Base-by-base conservation (phyloP, 352 stramenopile species). In the Globisporangium yorkense region DNA sequence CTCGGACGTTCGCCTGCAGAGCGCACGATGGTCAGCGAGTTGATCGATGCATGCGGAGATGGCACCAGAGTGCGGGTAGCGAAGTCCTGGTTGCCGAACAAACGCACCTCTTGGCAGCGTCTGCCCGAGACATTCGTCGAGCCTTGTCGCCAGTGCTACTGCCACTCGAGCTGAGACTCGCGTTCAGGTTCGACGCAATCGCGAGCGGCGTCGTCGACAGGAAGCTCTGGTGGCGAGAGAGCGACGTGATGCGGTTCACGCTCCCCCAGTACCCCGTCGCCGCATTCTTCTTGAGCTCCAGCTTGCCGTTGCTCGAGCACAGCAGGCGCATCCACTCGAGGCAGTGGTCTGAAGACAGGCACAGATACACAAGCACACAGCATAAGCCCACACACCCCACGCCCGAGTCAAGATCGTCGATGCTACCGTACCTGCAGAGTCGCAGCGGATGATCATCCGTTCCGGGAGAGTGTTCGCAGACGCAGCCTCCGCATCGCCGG, bases 261-360 rank as follows among this genome's bases (percentile, higher is more conserved):
- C 83, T 95, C 12, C 85, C 85, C 83, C 83, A 95, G 49, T 80
- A 74, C 1, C 85, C 85, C 0, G 83, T 95, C 4, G 85, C 83
- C 3, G 85, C 85, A 51, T 93, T 95, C 67, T 92, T 92, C 68
- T 93, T 93, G 54, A 95, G 80, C 53, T 93, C 85, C 8, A 95
- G 65, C 65, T 93, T 95, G 61, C 81, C 78, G 61, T 95, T 93
- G 62, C 72, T 90, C 18, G 72, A 78, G 58, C 85, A 95, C 12
- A 95, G 62, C 56, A 95, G 57, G 6, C 85, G 83, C 85, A 95
- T 95, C 85, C 84, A 93, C 62, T 95, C 81, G 44, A 93, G 68
- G 31, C 85, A 93, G 57, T 92, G 79, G 64, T 95, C 85, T 94
- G 41, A 7, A 46, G 7, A 41, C 3, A 20, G 47, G 5, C 18